Evolutionary conservation across 1,139 yeast species (phyloP), one percentile per base, ranked within the genome.

Genomic region (Sugiyamaella japonica): DNA sequence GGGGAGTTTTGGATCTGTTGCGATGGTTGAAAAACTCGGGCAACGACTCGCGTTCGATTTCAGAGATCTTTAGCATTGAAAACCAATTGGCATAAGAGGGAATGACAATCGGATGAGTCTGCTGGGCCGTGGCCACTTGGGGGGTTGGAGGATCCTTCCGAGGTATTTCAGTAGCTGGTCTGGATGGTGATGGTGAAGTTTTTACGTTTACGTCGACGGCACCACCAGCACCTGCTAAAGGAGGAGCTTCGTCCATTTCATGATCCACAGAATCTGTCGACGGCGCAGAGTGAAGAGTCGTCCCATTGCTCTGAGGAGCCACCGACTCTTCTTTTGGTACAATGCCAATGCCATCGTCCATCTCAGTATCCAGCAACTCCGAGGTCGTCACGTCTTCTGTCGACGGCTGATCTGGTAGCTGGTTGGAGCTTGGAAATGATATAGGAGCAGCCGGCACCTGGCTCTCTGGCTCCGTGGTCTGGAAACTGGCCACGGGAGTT

Each of bases 1-100:
- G 81, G 3, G 85, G 83, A 3, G 90, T 84, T 69, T 89, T 90
- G 68, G 87, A 86, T 47, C 84, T 77, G 37, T 89, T 82, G 25
- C 76, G 77, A 53, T 75, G 75, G 52, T 80, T 80, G 74, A 90
- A 90, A 66, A 88, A 90, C 70, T 90, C 97, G 0, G 97, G 84
- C 49, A 93, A 72, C 0, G 97, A 87, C 66, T 86, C 86, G 55
- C 74, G 74, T 66, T 83, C 87, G 55, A 83, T 79, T 39, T 71
- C 75, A 70, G 89, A 89, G 50, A 91, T 82, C 57, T 80, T 82
- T 51, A 78, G 78, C 80, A 89, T 78, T 59, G 84, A 79, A 68
- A 93, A 93, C 99, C 99, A 93, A 42, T 86, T 76, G 2, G 97
- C 81, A 69, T 91, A 93, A 1, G 97, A 90, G 2, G 99, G 99